Base-by-base conservation (phyloP, 23 red algal species). In the Gracilaria gracilis region DNA sequence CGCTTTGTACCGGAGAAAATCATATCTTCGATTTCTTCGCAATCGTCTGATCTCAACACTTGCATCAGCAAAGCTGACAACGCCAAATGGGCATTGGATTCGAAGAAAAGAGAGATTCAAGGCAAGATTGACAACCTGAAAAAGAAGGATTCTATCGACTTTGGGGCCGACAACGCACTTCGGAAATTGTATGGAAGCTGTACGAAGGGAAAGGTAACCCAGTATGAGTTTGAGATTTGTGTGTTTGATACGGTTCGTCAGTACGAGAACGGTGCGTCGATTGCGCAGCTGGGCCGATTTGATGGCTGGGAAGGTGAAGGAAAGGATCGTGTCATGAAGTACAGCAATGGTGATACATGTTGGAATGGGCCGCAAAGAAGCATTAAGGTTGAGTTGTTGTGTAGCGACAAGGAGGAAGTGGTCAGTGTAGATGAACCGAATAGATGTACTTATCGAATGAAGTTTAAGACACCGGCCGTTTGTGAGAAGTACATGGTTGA, bases 151-250 rank as follows among this genome's bases (percentile, higher is more conserved):
- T 25, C 27, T 27, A 39, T 75, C 33, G 82, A 95, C 67, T 95
- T 83, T 54, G 94, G 94, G 2, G 20, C 76, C 23, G 94, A 96
- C 23, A 51, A 49, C 23, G 88, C 62, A 14, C 54, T 92, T 66
- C 80, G 89, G 37, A 65, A 53, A 3, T 81, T 96, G 13, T 83
- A 80, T 29, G 95, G 87, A 49, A 88, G 82, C 39, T 96, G 95
- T 78, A 61, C 67, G 19, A 62, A 75, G 35, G 29, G 70, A 6
- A 75, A 77, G 32, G 44, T 87, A 15, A 67, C 67, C 28, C 84
- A 89, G 44, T 98, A 98, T 83, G 91, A 98, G 69, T 98, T 90
- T 62, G 92, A 98, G 75, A 48, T 91, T 7, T 98, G 95, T 73
- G 1, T 70, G 39, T 90, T 98, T 80, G 88, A 88, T 24, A 40